Percentiles rank a stretch among this genome's conserved stretches.
Conservation (phyloP, 345 rosid genomes). For the Clausena lansium region DNA sequence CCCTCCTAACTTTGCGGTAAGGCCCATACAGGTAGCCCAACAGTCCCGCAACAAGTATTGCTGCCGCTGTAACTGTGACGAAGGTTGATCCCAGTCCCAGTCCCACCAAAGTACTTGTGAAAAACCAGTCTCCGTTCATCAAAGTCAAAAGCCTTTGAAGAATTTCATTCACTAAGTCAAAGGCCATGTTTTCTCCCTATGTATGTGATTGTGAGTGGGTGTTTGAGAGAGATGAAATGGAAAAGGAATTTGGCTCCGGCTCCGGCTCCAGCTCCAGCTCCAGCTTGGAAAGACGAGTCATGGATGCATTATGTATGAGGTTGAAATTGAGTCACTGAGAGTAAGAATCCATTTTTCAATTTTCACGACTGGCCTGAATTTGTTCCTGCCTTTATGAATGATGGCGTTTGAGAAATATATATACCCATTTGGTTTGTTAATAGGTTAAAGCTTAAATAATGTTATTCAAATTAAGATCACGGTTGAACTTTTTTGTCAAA, state of each 20-base stretch:
- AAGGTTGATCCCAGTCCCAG: background rate
- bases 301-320: too few species aligned
- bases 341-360: too few species aligned
- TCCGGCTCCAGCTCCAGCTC: background rate
- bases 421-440: too few species aligned
- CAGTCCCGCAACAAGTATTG: conserved; percentile 22
- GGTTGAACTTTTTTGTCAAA: too few species aligned
- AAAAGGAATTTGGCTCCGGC: background rate
- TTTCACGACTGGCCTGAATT: too few species aligned
- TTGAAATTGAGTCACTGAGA: too few species aligned
- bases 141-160: background rate
- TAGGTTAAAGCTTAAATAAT: too few species aligned
- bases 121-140: conserved; percentile 12
- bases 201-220: background rate
- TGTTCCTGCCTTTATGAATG: too few species aligned
- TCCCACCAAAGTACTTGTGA: background rate
- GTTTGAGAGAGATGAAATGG: background rate
- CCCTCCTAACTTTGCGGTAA: conserved; percentile 55
- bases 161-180: background rate
- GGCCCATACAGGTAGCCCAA: conserved; percentile 56
- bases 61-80: conserved; percentile 10
- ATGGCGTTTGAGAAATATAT: too few species aligned
- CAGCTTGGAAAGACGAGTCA: too few species aligned
- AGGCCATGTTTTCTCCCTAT: background rate
- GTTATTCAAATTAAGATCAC: too few species aligned